phyloP scores from a whole-genome alignment of 441 rosid species.

The Omphalea diandra region DNA sequence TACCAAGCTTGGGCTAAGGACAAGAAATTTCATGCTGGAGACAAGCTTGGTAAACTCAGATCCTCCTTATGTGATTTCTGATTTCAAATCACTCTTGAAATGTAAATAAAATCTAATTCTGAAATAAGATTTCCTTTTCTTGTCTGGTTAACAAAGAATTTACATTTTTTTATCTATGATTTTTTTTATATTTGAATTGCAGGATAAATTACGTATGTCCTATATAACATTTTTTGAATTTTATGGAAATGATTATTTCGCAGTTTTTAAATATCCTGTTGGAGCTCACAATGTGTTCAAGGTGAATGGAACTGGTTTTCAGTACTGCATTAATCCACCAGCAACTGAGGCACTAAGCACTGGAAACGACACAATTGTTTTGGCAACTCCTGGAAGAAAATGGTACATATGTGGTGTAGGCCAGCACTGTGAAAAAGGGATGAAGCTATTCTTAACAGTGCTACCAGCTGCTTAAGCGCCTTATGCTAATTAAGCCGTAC shows the following conservation, averaged over 20 bases:
- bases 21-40: constrained; percentile 33
- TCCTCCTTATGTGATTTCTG: too few relatives aligned
- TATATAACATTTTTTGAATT: too few relatives aligned
- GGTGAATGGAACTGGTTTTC: constrained; percentile 33
- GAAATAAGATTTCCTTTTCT: too few relatives aligned
- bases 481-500: neutral
- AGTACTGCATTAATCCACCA: constrained; percentile 31
- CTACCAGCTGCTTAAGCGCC: neutral
- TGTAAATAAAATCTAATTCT: too few relatives aligned
- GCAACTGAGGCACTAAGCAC: constrained; percentile 2
- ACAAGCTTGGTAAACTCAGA: constrained; percentile 35
- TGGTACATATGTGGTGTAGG: constrained; percentile 44
- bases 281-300: constrained; percentile 37
- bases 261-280: constrained; percentile 34
- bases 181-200: too few relatives aligned
- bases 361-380: constrained; percentile 37
- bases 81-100: too few relatives aligned
- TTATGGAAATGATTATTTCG: too few relatives aligned
- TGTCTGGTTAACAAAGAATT: too few relatives aligned
- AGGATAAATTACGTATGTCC: too few relatives aligned
- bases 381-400: constrained; percentile 29
- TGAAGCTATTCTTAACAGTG: neutral
- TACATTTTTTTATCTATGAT: too few relatives aligned
- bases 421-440: constrained; percentile 28
- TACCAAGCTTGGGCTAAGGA: constrained; percentile 35